These are phyloP conservation scores for Candida namnaoensis DNA, from an alignment of 805 yeast species.

Conservation along the genomic window DNA sequence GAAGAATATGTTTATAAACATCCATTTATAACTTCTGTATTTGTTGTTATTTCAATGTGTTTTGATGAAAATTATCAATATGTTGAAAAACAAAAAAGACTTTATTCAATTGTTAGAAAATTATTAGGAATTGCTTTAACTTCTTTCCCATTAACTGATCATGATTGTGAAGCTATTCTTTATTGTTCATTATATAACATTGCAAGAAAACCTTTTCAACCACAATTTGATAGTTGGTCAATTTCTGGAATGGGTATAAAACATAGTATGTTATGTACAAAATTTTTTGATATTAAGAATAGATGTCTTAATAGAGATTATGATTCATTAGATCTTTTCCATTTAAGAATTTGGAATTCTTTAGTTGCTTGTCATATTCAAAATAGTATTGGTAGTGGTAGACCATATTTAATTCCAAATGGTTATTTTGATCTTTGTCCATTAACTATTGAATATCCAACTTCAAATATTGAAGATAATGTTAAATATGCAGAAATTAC, in stretches of 20 bases:
- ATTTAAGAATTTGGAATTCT: constrained; percentile 44
- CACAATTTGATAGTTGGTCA: constrained; percentile 43
- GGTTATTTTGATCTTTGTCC: constrained; percentile 33
- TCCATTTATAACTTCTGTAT: constrained; percentile 46
- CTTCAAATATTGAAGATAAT: constrained; percentile 43
- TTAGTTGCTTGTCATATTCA: constrained; percentile 44
- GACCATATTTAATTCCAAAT: constrained; percentile 30
- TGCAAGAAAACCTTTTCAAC: constrained; percentile 44
- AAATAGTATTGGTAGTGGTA: constrained; percentile 39
- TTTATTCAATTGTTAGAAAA: constrained; percentile 40
- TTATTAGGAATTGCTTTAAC: constrained; percentile 38
- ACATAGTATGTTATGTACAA: constrained; percentile 37
- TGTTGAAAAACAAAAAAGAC: constrained; percentile 34
- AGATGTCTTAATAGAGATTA: constrained; percentile 23
- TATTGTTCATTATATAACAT: constrained; percentile 47
- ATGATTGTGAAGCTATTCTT: constrained; percentile 51
- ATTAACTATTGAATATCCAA: constrained; percentile 37
- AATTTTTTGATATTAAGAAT: constrained; percentile 30
- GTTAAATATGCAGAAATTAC: constrained; percentile 44
- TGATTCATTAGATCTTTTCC: constrained; percentile 36
- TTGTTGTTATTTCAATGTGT: constrained; percentile 45
- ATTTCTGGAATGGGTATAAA: constrained; percentile 42
- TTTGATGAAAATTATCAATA: constrained; percentile 44
- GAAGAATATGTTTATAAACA: constrained; percentile 39
- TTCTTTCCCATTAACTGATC: constrained; percentile 46